Percentiles rank a stretch among this genome's conserved stretches.
phyloP scores from a whole-genome alignment of 2,329 filamentous ascomycete genomes.

The Tolypocladium endophyticum region DNA sequence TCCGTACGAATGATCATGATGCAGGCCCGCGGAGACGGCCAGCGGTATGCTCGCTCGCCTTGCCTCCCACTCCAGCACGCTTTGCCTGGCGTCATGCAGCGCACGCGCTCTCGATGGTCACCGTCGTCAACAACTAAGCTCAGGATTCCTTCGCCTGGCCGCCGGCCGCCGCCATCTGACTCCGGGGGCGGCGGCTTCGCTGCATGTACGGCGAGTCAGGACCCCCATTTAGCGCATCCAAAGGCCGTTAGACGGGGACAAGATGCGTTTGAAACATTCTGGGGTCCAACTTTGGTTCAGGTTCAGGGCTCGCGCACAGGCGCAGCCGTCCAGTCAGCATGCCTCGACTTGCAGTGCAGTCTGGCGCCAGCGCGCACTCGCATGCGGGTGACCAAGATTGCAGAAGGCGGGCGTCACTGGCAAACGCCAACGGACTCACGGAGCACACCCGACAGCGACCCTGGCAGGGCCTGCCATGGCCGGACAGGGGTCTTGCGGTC shows the following conservation, averaged over 20 bases:
- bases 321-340: neutral
- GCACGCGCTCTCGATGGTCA: neutral
- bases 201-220: neutral
- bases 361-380: neutral
- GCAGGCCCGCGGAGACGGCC: neutral
- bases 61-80: neutral
- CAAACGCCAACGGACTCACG: neutral
- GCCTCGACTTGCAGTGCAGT: neutral
- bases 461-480: neutral
- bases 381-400: neutral
- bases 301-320: neutral
- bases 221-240: neutral
- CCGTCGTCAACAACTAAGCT: neutral
- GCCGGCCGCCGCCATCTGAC: neutral
- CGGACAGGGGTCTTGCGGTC: neutral
- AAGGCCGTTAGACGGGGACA: neutral
- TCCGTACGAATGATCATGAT: neutral
- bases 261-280: neutral
- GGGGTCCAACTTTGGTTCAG: neutral
- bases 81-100: neutral
- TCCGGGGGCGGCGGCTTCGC: neutral
- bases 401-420: neutral
- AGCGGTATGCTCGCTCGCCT: neutral
- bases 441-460: neutral
- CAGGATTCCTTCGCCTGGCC: neutral